Base-by-base conservation (phyloP, 1,284 basidiomycete species). In the Peniophora sp. region DNA sequence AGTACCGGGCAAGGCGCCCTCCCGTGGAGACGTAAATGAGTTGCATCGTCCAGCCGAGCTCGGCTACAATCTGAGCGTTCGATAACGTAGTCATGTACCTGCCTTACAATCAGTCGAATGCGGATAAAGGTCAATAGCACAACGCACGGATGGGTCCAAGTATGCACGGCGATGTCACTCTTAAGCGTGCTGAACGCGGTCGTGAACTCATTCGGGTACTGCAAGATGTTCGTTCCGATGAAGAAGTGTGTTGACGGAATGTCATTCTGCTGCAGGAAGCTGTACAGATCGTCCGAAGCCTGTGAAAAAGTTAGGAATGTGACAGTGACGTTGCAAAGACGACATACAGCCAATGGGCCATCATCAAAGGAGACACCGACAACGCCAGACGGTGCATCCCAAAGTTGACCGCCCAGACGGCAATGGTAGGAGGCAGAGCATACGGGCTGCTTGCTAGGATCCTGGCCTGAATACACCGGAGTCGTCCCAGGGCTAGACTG, bases 11-110 rank as follows among this genome's bases (percentile, higher is more conserved):
- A 8, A 89, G 61, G 12, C 79, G 77, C 5, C 87, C 88, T 50
- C 83, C 86, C 8, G 88, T 89, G 2, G 83, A 83, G 62, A 92
- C 84, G 61, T 85, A 80, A 56, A 95, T 89, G 58, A 93, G 71
- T 66, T 85, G 75, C 72, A 89, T 81, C 1, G 88, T 85, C 83
- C 85, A 94, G 9, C 87, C 92, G 54, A 95, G 71, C 74, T 93
- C 83, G 24, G 77, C 90, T 39, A 94, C 57, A 47, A 93, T 65
- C 53, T 85, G 72, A 50, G 75, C 62, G 65, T 92, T 90, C 50
- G 71, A 74, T 53, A 87, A 71, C 2, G 86, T 83, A 8, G 91
- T 89, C 83, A 89, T 89, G 69, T 83, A 86, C 12, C 27, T 32
- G 12, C 6, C 6, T 5, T 32, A 12, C 12, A 32, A 6, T 32